phyloP scores from a whole-genome alignment of 2,329 filamentous ascomycete genomes.

The Trichoderma sp. region DNA sequence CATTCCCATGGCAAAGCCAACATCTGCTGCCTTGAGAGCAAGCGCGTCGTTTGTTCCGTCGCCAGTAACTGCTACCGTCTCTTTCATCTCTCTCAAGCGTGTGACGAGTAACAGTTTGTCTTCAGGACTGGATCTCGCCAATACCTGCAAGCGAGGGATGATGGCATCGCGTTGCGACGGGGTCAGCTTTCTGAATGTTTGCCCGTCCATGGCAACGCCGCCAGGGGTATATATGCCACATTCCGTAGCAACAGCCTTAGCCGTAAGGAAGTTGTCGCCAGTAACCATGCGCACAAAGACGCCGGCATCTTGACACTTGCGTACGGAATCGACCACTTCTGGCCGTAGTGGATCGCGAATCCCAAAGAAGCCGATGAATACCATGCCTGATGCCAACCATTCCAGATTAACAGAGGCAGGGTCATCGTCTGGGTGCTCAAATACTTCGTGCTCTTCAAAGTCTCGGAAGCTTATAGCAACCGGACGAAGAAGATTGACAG shows the following conservation, averaged over 20 bases:
- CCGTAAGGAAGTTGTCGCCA: slow-evolving; percentile 45
- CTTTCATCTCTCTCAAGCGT: slow-evolving; percentile 61
- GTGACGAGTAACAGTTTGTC: slow-evolving; percentile 66
- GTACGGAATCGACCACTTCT: slow-evolving; percentile 60
- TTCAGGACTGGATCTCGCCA: slow-evolving; percentile 67
- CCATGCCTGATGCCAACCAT: slow-evolving; percentile 46
- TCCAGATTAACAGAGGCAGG: slow-evolving; percentile 36
- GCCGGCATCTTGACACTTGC: slow-evolving; percentile 60
- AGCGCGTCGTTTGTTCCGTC: slow-evolving; percentile 66
- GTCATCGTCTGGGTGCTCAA: slow-evolving; percentile 46
- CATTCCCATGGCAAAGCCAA: slow-evolving; percentile 67
- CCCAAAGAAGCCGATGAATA: slow-evolving; percentile 52
- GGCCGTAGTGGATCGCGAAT: slow-evolving; percentile 66
- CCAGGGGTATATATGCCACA: slow-evolving; percentile 53
- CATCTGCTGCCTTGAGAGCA: slow-evolving; percentile 63
- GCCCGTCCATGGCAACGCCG: slow-evolving; percentile 58
- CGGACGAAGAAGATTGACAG: slow-evolving; percentile 67
- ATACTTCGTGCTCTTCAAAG: slow-evolving; percentile 65
- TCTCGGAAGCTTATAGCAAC: slow-evolving; percentile 74
- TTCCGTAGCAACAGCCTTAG: slow-evolving; percentile 43
- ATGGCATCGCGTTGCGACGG: slow-evolving; percentile 50
- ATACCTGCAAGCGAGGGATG: slow-evolving; percentile 62
- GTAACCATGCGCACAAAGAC: slow-evolving; percentile 66
- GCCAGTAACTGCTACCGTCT: slow-evolving; percentile 65
- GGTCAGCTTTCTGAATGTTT: slow-evolving; percentile 54